These are phyloP conservation scores for Platanthera zijinensis DNA, from an alignment of 106 monocot species.

Conservation along the genomic window DNA sequence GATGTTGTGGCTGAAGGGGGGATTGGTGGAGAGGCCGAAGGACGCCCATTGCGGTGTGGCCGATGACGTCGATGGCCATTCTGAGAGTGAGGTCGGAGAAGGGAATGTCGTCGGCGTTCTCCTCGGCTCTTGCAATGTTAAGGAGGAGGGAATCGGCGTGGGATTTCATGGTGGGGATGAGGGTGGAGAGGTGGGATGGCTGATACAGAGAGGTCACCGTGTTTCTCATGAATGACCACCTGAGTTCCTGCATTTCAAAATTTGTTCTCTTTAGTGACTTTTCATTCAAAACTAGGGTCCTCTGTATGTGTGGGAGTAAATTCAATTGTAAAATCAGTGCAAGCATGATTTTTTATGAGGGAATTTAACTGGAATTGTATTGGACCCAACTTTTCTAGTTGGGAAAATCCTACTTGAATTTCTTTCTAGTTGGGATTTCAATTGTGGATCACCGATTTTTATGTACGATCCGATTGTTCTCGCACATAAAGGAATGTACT, in stretches of 20 bases:
- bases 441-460: too few relatives aligned
- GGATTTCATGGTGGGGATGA: slow-evolving; percentile 63
- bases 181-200: slow-evolving; percentile 47
- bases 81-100: slow-evolving; percentile 56
- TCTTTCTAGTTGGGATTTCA: too few relatives aligned
- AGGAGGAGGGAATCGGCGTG: slow-evolving; percentile 16
- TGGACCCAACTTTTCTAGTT: too few relatives aligned
- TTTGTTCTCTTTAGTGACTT: neutral
- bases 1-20: neutral
- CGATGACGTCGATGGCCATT: slow-evolving; percentile 71
- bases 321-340: too few relatives aligned
- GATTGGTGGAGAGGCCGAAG: slow-evolving; percentile 32
- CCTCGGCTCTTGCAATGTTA: slow-evolving; percentile 7
- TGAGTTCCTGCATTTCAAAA: slow-evolving; percentile 29
- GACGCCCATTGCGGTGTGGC: slow-evolving; percentile 59
- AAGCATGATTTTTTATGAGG: too few relatives aligned
- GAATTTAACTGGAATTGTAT: too few relatives aligned
- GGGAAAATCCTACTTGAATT: too few relatives aligned
- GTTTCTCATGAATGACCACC: slow-evolving; percentile 63
- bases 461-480: too few relatives aligned
- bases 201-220: slow-evolving; percentile 69
- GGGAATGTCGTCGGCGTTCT: slow-evolving; percentile 29
- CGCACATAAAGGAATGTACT: too few relatives aligned
- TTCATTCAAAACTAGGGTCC: too few relatives aligned
- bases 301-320: too few relatives aligned